Conservation (phyloP, 2,329 filamentous ascomycete species). For the Aspergillus pseudotamarii region DNA sequence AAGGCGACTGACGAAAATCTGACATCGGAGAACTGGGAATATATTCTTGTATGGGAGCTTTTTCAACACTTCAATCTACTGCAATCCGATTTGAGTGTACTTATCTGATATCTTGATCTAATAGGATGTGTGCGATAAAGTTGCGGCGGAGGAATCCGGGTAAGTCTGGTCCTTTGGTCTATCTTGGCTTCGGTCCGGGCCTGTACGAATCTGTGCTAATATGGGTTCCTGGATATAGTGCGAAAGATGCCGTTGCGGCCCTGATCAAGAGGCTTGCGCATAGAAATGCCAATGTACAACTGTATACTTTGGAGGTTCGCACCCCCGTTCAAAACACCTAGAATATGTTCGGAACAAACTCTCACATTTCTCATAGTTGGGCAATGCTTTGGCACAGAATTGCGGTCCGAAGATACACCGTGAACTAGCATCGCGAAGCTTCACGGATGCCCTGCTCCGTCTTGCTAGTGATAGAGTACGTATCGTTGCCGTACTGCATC, state of each 20-base stretch:
- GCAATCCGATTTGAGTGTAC: background rate
- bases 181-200: background rate
- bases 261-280: slow-evolving; percentile 91
- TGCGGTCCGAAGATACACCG: slow-evolving; percentile 84
- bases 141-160: slow-evolving; percentile 54
- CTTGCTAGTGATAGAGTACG: slow-evolving; percentile 79
- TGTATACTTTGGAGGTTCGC: slow-evolving; percentile 83
- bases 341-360: background rate
- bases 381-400: slow-evolving; percentile 89
- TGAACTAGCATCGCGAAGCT: slow-evolving; percentile 86
- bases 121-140: slow-evolving; percentile 64
- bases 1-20: slow-evolving; percentile 97
- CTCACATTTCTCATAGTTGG: slow-evolving; percentile 61
- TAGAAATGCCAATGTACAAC: slow-evolving; percentile 92
- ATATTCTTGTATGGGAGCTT: slow-evolving; percentile 57
- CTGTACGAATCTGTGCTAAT: slow-evolving; percentile 15
- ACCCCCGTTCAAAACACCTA: too few species aligned
- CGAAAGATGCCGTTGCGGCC: slow-evolving; percentile 84
- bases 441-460: slow-evolving; percentile 89
- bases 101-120: slow-evolving; percentile 15
- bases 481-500: background rate
- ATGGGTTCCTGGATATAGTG: slow-evolving; percentile 39
- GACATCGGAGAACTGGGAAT: slow-evolving; percentile 80
- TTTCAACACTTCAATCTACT: background rate
- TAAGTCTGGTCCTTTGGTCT: slow-evolving; percentile 23